phyloP scores from a whole-genome alignment of 2,329 filamentous ascomycete genomes.

The Davidsoniella virescens region DNA sequence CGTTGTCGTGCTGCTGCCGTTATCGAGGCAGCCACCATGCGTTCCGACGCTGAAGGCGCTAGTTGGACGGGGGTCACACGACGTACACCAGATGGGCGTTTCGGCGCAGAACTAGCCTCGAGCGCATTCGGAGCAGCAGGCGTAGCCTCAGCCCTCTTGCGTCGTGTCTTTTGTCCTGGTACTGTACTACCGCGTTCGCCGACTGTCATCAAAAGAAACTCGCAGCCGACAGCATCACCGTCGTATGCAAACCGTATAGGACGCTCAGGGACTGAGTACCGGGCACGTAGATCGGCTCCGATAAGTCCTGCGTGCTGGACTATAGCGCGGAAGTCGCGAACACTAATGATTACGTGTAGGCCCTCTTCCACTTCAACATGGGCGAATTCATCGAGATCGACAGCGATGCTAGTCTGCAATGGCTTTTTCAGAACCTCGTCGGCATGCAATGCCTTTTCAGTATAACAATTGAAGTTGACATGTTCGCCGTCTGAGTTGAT shows the following conservation, averaged over 20 bases:
- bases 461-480: slow-evolving; percentile 67
- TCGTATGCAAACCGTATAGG: slow-evolving; percentile 60
- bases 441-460: slow-evolving; percentile 58
- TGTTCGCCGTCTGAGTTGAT: slow-evolving; percentile 59
- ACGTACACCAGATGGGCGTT: not conserved
- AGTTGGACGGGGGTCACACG: not conserved
- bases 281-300: slow-evolving; percentile 47
- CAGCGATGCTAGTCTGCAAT: slow-evolving; percentile 61
- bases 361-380: slow-evolving; percentile 58
- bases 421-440: slow-evolving; percentile 62
- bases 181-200: slow-evolving; percentile 39
- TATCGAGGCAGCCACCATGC: not conserved
- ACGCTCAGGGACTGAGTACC: slow-evolving; percentile 53
- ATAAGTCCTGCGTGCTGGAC: slow-evolving; percentile 58
- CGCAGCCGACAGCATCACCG: slow-evolving; percentile 50
- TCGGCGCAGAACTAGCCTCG: slow-evolving; percentile 13
- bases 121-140: not conserved
- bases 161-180: slow-evolving; percentile 31
- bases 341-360: slow-evolving; percentile 63
- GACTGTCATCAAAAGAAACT: slow-evolving; percentile 71
- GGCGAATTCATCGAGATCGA: slow-evolving; percentile 63
- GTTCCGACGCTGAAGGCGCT: not conserved
- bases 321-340: slow-evolving; percentile 70
- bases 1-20: not conserved
- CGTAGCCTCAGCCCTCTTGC: slow-evolving; percentile 5